Evolutionary conservation across 2,329 filamentous ascomycete genomes (phyloP), one percentile per base, ranked within the genome.

Genomic region (Sporothrix luriei): DNA sequence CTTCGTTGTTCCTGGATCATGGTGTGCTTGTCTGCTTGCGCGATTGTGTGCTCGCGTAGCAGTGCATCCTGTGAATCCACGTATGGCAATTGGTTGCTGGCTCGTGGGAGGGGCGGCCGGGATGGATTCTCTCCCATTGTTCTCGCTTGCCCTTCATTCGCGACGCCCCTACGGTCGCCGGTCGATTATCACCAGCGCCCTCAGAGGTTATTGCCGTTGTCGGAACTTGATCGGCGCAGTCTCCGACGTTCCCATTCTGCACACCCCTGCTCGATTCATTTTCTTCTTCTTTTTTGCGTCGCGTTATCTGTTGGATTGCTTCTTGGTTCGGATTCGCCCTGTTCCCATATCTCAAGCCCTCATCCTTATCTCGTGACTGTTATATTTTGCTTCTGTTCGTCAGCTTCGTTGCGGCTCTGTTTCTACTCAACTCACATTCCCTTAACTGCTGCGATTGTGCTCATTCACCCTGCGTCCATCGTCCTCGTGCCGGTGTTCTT

Each of bases 291-390:
- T 46, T 26, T 38, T 54, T 26, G 57, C 40, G 11, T 51, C 40
- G 62, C 62, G 48, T 66, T 66, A 40, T 54, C 62, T 26, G 48
- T 54, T 24, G 43, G 24, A 2, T 66, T 66, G 46, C 24, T 9
- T 48, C 43, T 5, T 52, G 21, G n/a, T 4, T 57, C 29, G 26
- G 55, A 24, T 11, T 21, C 29, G 11, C 19, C 19, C 19, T 49
- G 19, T n/a, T 52, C 26, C 21, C 33, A 29, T 52, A 40, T 57
- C 21, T 40, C 16, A 21, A 21, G n/a, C 3, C 24, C n/a, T 59
- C 1, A 6, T 21, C 19, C 38, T 21, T 24, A 9, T 38, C 26
- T 40, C 16, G 9, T 46, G 11, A 5, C 1, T 4, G 3, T 26
- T 13, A 13, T 61, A 14, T 68, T 13, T 66, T 66, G 3, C 10